Percentiles rank a stretch among this genome's conserved stretches.
Conservation (phyloP, 345 rosid species). For the Salix viminalis region DNA sequence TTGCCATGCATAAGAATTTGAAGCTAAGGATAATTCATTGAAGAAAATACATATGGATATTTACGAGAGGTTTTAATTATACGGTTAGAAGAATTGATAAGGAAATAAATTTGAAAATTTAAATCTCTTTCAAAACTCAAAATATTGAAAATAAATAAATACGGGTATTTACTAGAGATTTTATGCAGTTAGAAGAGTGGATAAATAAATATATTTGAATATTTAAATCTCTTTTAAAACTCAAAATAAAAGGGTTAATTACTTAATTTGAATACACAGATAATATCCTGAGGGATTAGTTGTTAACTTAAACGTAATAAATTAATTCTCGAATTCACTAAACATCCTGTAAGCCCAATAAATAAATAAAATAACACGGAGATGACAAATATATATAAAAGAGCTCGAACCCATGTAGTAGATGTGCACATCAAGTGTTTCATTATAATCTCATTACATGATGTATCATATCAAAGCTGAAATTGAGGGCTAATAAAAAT, state of each 20-base stretch:
- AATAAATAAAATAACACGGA: too few species aligned
- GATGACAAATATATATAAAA: too few species aligned
- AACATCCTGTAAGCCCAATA: rapidly evolving
- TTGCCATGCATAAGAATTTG: not conserved
- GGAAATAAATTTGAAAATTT: not conserved
- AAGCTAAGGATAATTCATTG: not conserved
- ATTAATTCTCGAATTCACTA: too few species aligned
- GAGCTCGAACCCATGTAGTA: too few species aligned
- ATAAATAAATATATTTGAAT: not conserved
- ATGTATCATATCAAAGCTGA: too few species aligned
- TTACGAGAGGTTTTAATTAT: not conserved
- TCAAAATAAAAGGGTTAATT: not conserved
- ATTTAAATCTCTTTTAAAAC: not conserved
- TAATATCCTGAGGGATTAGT: too few species aligned
- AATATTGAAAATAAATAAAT: too few species aligned
- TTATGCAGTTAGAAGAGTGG: not conserved
- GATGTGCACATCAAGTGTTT: too few species aligned
- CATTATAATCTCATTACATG: too few species aligned
- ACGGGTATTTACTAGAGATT: not conserved
- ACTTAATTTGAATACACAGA: too few species aligned
- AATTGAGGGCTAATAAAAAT: too few species aligned
- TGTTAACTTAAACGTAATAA: too few species aligned
- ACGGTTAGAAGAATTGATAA: not conserved
- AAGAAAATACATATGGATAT: not conserved
- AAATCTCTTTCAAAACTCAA: not conserved